Evolutionary conservation across 345 rosid genomes (phyloP), one percentile per base, ranked within the genome.

Genomic region (Populus euphratica): DNA sequence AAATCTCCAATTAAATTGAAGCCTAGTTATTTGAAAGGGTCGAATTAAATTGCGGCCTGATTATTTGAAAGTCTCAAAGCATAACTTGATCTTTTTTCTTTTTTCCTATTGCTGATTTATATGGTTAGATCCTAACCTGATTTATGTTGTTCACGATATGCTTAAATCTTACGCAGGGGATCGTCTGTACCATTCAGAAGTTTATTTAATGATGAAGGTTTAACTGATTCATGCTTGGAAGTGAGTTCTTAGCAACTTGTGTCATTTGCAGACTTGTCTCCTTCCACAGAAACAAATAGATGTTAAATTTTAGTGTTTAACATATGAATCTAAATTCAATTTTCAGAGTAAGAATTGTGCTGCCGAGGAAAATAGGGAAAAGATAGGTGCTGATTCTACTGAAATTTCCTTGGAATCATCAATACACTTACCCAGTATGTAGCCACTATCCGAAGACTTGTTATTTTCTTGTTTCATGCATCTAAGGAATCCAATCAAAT

Each of bases 161-260:
- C 59, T 72, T 78, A 31, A 43, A 27, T 27, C 41, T 41, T 79
- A 62, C 77, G 79, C 90, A 95, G 98, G 83, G 70, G 72, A 17
- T 50, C 77, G 71, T 77, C 82, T 79, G 83, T 81, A 50, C 84
- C 89, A 20, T 77, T 74, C 69, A 86, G 82, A 70, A 90, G 83
- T 59, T 78, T 91, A 77, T 88, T 88, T 61, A 76, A 79, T 69
- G 81, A 41, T 29, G 92, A 86, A 82, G 83, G 72, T 80, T 43
- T 79, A 62, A 75, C 75, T 76, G 80, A 79, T 82, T 79, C 81
- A 79, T 61, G 59, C 25, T 76, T 81, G 17, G 83, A 83, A 90
- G 97, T 91, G 84, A 67, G 80, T 81, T 72, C 47, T 72, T 43
- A 36, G 35, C 23, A 29, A 29, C 18, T 8, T 39, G 6, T 31